Conservation (phyloP, 2,329 filamentous ascomycete genomes). For the Lizonia empirigonia region DNA sequence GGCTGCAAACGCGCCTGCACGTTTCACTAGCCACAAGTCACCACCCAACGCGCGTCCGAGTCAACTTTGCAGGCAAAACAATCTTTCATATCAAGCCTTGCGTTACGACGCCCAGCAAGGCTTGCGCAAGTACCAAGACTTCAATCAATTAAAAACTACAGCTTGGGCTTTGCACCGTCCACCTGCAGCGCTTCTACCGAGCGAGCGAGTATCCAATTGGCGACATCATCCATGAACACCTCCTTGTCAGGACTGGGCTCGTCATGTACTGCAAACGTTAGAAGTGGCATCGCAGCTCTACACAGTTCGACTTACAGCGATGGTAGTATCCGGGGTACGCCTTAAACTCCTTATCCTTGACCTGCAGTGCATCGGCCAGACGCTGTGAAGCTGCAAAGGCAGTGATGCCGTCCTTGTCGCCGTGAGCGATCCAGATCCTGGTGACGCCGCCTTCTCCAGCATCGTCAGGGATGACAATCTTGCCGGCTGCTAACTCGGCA, state of each 20-base stretch:
- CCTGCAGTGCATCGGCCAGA: conserved; percentile 63
- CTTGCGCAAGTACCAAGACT: conserved; percentile 6
- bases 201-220: conserved; percentile 44
- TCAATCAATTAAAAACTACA: conserved; percentile 23
- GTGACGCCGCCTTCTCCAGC: conserved; percentile 61
- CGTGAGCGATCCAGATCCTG: conserved; percentile 75
- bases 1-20: conserved; percentile 3
- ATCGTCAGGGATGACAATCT: conserved; percentile 52
- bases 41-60: conserved; percentile 14
- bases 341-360: conserved; percentile 73
- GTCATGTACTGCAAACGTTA: conserved; percentile 43
- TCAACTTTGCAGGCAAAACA: neutral
- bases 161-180: conserved; percentile 41
- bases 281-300: neutral
- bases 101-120: conserved; percentile 16
- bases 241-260: conserved; percentile 45
- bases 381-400: conserved; percentile 68
- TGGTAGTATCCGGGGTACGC: conserved; percentile 80
- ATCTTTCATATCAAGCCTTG: conserved; percentile 4
- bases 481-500: conserved; percentile 62
- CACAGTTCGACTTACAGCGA: conserved; percentile 56
- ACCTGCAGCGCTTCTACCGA: conserved; percentile 38
- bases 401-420: conserved; percentile 73
- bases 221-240: conserved; percentile 44
- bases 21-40: conserved; percentile 16